Percentiles rank a stretch among this genome's conserved stretches.
Conservation (phyloP, 1,284 basidiomycete species). For the Rugosomyces carneus region DNA sequence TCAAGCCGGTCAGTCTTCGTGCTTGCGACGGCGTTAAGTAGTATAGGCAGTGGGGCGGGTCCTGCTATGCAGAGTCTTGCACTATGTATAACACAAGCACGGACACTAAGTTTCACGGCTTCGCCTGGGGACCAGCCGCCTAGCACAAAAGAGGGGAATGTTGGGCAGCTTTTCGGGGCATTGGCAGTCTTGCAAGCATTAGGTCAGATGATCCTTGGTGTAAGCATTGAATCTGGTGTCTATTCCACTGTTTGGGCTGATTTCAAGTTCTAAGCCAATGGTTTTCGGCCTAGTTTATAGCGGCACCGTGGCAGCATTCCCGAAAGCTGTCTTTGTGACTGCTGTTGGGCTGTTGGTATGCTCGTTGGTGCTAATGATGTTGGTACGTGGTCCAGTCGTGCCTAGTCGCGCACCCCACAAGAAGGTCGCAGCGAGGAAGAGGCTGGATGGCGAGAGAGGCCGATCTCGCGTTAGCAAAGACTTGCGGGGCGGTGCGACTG, state of each 20-base stretch:
- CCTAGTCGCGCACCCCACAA: constrained; percentile 6
- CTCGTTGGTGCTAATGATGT: constrained; percentile 40
- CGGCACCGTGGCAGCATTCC: constrained; percentile 56
- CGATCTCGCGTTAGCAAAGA: constrained; percentile 55
- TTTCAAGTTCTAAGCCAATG: constrained; percentile 43
- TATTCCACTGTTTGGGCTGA: constrained; percentile 4
- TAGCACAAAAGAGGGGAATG: constrained; percentile 16
- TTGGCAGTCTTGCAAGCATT: constrained; percentile 60
- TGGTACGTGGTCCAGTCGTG: constrained; percentile 42
- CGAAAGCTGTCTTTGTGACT: constrained; percentile 59
- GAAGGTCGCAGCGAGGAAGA: constrained; percentile 19
- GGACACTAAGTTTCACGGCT: constrained; percentile 29
- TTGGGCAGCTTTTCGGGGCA: constrained; percentile 61
- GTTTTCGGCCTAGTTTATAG: constrained; percentile 67
- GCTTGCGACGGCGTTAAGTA: constrained; percentile 47
- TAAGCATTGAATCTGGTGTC: constrained; percentile 26
- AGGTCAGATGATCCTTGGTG: constrained; percentile 64
- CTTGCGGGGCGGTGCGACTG: constrained; percentile 29
- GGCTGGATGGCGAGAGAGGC: constrained; percentile 39
- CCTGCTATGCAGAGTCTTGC: constrained; percentile 69
- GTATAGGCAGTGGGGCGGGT: constrained; percentile 53
- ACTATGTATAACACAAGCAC: constrained; percentile 57
- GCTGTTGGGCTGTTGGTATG: constrained; percentile 46
- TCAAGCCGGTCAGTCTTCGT: constrained; percentile 49
- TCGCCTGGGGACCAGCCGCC: constrained; percentile 17